Percentiles rank a stretch among this genome's conserved stretches.
Conservation (phyloP, 179 eudicot species). For the Silene noctiflora region DNA sequence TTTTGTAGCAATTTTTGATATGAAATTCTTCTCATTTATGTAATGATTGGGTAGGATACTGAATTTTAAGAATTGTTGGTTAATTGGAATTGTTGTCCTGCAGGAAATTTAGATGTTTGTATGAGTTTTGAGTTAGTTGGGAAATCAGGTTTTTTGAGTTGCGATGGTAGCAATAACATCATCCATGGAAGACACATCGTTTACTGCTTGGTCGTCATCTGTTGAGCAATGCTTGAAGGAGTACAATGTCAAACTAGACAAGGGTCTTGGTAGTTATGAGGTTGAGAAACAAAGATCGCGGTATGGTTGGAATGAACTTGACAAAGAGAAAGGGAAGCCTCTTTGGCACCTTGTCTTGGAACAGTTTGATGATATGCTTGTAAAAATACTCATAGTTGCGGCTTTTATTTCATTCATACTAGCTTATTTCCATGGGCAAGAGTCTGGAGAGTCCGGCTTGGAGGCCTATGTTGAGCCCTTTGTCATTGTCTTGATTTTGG, state of each 20-base stretch:
- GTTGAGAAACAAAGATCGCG: slow-evolving; percentile 51
- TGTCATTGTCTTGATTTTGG: slow-evolving; percentile 63
- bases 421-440: slow-evolving; percentile 56
- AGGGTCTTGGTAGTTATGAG: slow-evolving; percentile 58
- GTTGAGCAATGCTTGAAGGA: slow-evolving; percentile 65
- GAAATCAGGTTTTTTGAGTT: slow-evolving; percentile 17
- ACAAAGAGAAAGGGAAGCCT: slow-evolving; percentile 66
- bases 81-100: slow-evolving; percentile 7
- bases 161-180: slow-evolving; percentile 30
- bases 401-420: slow-evolving; percentile 71
- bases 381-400: slow-evolving; percentile 66
- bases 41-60: not conserved
- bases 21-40: not conserved
- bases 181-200: slow-evolving; percentile 44
- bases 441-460: slow-evolving; percentile 43
- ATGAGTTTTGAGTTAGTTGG: not conserved
- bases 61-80: not conserved
- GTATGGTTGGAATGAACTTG: slow-evolving; percentile 74
- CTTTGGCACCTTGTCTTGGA: slow-evolving; percentile 73
- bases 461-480: slow-evolving; percentile 76
- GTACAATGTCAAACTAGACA: slow-evolving; percentile 59
- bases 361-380: slow-evolving; percentile 81
- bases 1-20: not conserved
- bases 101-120: slow-evolving; percentile 23
- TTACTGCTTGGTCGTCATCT: slow-evolving; percentile 66